Base-by-base conservation (phyloP, 306 rosid species). In the Dalbergia oliveri region DNA sequence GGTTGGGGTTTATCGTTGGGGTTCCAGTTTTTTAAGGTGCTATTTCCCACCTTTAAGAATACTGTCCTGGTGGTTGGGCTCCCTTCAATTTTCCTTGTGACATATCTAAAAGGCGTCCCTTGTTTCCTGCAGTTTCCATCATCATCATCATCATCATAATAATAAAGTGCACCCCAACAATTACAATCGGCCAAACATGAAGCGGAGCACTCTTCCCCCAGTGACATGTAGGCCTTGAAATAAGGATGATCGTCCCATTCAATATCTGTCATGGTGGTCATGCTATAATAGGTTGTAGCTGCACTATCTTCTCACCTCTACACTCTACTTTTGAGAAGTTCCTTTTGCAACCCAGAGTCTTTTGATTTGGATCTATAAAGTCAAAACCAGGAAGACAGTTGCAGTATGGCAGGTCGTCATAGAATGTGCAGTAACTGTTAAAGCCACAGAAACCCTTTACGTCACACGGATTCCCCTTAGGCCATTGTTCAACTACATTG, bases 91-190 rank as follows among this genome's bases (percentile, higher is more conserved):
- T 0, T 5, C 76, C 83, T 59, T 34, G 5, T 21, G n/a, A 69
- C 58, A 71, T 86, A 82, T 51, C 79, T 86, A 34, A 86, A 82
- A 69, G 88, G 88, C 14, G 49, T 43, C 35, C 79, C 60, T 3
- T 63, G 76, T 70, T 75, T 86, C 31, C 0, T 57, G 82, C 89
- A 86, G 0, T n/a, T n/a, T n/a, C n/a, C n/a, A n/a, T n/a, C n/a
- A n/a, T n/a, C n/a, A n/a, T n/a, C n/a, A n/a, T n/a, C n/a, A n/a
- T n/a, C n/a, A n/a, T n/a, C n/a, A n/a, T n/a, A n/a, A n/a, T n/a
- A n/a, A n/a, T n/a, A 82, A 3, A 49, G 13, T 10, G 76, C 84
- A 74, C 79, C 88, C 64, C 75, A 78, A 15, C 86, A 86, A 19
- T 57, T 31, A 59, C 79, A 82, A 49, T 86, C 86, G 3, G 44